phyloP scores from a whole-genome alignment of 495 filamentous ascomycete genomes.

The Chaetomium cochliodes region DNA sequence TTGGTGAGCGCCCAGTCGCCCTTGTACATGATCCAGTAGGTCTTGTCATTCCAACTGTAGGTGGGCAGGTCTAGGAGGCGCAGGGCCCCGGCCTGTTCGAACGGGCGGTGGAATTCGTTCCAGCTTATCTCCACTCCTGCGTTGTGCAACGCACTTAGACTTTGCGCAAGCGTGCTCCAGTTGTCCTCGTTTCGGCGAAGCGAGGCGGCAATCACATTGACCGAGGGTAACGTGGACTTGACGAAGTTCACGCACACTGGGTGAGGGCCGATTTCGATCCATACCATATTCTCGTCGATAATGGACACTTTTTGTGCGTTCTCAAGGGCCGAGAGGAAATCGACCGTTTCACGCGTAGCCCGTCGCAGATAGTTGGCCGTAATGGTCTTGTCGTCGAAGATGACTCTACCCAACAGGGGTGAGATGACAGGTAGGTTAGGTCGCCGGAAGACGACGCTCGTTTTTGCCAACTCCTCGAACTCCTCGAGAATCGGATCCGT shows the following conservation, averaged over 20 bases:
- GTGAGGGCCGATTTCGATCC: conserved; percentile 69
- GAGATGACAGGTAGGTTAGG: conserved; percentile 69
- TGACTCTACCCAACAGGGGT: conserved; percentile 59
- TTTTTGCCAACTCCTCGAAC: conserved; percentile 58
- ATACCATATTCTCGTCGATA: conserved; percentile 56
- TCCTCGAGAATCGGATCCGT: conserved; percentile 69
- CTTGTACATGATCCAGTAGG: conserved; percentile 78
- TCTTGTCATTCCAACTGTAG: conserved; percentile 78
- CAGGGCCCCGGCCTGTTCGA: conserved; percentile 54
- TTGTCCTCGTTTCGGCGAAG: conserved; percentile 53
- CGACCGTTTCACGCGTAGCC: conserved; percentile 69
- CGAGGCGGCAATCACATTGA: conserved; percentile 52
- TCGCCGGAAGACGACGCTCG: conserved; percentile 54
- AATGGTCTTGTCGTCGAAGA: conserved; percentile 58
- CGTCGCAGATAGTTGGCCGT: conserved; percentile 60
- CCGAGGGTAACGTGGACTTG: conserved; percentile 57
- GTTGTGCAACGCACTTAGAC: conserved; percentile 61
- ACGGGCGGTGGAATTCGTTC: conserved; percentile 77
- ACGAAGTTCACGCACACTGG: conserved; percentile 69
- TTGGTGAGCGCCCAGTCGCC: conserved; percentile 70
- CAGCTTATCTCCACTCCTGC: conserved; percentile 68
- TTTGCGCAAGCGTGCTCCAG: conserved; percentile 65
- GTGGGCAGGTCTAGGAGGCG: conserved; percentile 66
- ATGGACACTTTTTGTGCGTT: conserved; percentile 52
- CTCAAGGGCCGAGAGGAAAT: conserved; percentile 65